These are phyloP conservation scores for Metschnikowia picachoensis DNA, from an alignment of 805 yeast genomes.

Conservation along the genomic window DNA sequence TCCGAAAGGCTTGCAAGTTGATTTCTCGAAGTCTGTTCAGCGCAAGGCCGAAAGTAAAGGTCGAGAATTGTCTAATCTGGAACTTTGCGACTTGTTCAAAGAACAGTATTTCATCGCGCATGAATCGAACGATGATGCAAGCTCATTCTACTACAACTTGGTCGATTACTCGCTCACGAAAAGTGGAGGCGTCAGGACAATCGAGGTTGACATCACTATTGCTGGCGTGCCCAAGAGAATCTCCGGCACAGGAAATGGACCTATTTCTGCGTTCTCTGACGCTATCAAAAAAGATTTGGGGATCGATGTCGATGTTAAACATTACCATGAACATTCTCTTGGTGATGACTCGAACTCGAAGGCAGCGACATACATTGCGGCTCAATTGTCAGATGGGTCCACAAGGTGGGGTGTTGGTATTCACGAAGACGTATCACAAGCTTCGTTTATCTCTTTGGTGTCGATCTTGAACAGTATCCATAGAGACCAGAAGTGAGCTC, in stretches of 20 bases:
- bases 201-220: slow-evolving; percentile 48
- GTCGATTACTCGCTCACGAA: slow-evolving; percentile 46
- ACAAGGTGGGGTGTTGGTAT: slow-evolving; percentile 88
- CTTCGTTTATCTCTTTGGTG: slow-evolving; percentile 67
- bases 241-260: slow-evolving; percentile 75
- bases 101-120: slow-evolving; percentile 48
- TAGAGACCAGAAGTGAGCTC: slow-evolving; percentile 1
- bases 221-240: slow-evolving; percentile 30
- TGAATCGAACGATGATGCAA: slow-evolving; percentile 21
- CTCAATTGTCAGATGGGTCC: slow-evolving; percentile 12
- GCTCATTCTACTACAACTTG: slow-evolving; percentile 30
- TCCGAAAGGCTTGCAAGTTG: slow-evolving; percentile 77
- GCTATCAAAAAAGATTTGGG: slow-evolving; percentile 35
- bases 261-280: slow-evolving; percentile 68
- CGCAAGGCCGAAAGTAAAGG: slow-evolving; percentile 64
- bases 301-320: slow-evolving; percentile 54
- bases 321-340: slow-evolving; percentile 76
- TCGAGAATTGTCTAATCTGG: slow-evolving; percentile 62
- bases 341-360: slow-evolving; percentile 67
- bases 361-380: slow-evolving; percentile 70
- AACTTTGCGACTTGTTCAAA: slow-evolving; percentile 64
- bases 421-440: slow-evolving; percentile 84
- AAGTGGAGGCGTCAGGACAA: slow-evolving; percentile 35
- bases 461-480: slow-evolving; percentile 56
- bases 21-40: slow-evolving; percentile 71